Percentiles rank a stretch among this genome's conserved stretches.
Conservation (phyloP, 2,329 filamentous ascomycete genomes). For the Epicoccum sorghinum region DNA sequence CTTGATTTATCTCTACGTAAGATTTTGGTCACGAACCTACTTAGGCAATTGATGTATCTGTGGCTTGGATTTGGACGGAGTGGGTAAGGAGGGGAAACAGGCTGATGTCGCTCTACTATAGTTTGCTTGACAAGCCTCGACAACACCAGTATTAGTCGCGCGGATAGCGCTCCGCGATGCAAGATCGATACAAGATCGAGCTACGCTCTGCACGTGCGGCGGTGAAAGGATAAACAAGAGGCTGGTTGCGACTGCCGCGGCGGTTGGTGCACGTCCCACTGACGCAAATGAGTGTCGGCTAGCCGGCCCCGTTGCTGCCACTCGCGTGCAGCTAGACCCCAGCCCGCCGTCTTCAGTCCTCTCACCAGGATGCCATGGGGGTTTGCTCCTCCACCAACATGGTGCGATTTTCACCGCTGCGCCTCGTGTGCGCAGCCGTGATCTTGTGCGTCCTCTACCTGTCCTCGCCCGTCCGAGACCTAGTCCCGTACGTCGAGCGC, state of each 20-base stretch:
- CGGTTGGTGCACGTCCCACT: not conserved
- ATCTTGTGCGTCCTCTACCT: conserved; percentile 32
- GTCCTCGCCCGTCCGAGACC: conserved; percentile 28
- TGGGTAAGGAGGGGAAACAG: too few relatives aligned
- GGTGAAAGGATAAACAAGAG: not conserved
- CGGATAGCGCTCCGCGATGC: not conserved
- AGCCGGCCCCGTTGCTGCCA: not conserved
- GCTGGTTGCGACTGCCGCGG: conserved; percentile 7
- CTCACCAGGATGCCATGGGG: conserved; percentile 11
- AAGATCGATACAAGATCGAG: not conserved
- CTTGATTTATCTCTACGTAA: too few relatives aligned
- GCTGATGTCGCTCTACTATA: not conserved
- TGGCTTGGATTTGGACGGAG: too few relatives aligned
- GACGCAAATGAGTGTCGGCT: conserved; percentile 8
- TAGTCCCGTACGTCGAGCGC: conserved; percentile 35
- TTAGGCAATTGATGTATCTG: too few relatives aligned
- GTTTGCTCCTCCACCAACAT: conserved; percentile 35
- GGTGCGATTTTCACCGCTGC: conserved; percentile 46
- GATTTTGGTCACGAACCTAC: too few relatives aligned
- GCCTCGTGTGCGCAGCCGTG: conserved; percentile 39
- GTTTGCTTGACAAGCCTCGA: not conserved
- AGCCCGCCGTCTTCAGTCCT: conserved; percentile 3
- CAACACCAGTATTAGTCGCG: not conserved
- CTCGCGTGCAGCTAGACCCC: not conserved
- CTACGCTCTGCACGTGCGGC: not conserved